These are phyloP conservation scores for Apophysomyces ossiformis DNA, from an alignment of 371 early-diverging fungal genomes.

Conservation along the genomic window DNA sequence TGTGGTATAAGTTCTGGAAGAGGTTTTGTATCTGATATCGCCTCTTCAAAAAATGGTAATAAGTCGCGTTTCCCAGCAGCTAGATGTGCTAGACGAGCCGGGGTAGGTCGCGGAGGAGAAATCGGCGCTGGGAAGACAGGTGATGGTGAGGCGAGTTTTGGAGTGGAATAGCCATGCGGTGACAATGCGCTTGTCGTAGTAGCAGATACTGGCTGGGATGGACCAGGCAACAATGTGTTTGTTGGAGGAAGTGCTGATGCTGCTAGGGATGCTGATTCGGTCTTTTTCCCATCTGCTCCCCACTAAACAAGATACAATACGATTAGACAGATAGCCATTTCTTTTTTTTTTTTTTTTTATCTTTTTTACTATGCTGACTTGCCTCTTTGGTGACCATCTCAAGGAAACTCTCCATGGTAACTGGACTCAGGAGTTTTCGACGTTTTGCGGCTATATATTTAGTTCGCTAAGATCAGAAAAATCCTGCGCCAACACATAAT, in stretches of 20 bases:
- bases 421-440: neutral
- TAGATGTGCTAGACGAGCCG: conserved; percentile 1
- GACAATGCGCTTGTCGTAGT: neutral
- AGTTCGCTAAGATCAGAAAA: neutral
- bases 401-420: conserved; percentile 3
- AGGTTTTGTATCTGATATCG: neutral
- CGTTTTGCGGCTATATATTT: neutral
- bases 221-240: neutral
- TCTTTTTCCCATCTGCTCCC: neutral
- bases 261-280: neutral
- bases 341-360: too few species aligned
- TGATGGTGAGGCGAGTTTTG: neutral
- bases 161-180: neutral
- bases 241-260: neutral
- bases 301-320: neutral
- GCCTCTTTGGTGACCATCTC: conserved; percentile 7
- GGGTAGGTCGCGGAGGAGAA: conserved; percentile 4
- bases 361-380: neutral
- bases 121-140: neutral
- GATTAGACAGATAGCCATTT: too few species aligned
- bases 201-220: neutral
- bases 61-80: conserved; percentile 4
- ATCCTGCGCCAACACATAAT: too few species aligned
- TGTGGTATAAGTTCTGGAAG: neutral
- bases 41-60: conserved; percentile 7